Conservation (phyloP, 2,329 filamentous ascomycete species). For the Aaosphaeria arxii region DNA sequence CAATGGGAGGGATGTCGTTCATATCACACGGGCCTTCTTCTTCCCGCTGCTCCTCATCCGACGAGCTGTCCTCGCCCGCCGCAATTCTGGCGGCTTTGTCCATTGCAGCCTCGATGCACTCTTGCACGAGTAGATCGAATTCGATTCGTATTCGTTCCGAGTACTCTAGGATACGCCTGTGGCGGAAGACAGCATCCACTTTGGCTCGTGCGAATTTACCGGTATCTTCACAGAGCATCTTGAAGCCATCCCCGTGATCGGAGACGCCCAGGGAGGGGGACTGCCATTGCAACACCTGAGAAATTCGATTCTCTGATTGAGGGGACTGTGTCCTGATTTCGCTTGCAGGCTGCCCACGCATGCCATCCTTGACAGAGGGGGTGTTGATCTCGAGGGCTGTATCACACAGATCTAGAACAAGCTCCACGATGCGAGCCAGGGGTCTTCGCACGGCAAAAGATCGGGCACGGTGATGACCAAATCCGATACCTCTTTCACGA, state of each 20-base stretch:
- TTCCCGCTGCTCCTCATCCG: conserved; percentile 46
- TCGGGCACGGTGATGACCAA: conserved; percentile 75
- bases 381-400: conserved; percentile 93
- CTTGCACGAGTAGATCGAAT: conserved; percentile 87
- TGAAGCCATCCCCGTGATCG: conserved; percentile 89
- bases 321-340: conserved; percentile 92
- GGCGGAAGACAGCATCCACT: conserved; percentile 87
- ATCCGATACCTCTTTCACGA: conserved; percentile 64
- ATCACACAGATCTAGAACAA: conserved; percentile 92
- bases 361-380: conserved; percentile 80
- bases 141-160: conserved; percentile 92
- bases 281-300: conserved; percentile 94
- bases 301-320: conserved; percentile 90
- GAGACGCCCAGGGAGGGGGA: conserved; percentile 87
- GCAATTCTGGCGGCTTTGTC: conserved; percentile 86
- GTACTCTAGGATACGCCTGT: conserved; percentile 92
- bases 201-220: conserved; percentile 81
- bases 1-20: conserved; percentile 41
- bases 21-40: conserved; percentile 52
- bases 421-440: conserved; percentile 87
- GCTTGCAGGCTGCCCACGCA: conserved; percentile 61
- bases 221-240: conserved; percentile 84
- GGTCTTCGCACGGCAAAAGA: conserved; percentile 91
- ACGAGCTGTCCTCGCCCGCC: conserved; percentile 79
- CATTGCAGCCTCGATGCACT: conserved; percentile 91